A percentile compares a stretch with the other conserved stretches of the same genome.
These are phyloP conservation scores for Fusarium heterosporum DNA, from an alignment of 2,329 filamentous ascomycete species.

Conservation along the genomic window DNA sequence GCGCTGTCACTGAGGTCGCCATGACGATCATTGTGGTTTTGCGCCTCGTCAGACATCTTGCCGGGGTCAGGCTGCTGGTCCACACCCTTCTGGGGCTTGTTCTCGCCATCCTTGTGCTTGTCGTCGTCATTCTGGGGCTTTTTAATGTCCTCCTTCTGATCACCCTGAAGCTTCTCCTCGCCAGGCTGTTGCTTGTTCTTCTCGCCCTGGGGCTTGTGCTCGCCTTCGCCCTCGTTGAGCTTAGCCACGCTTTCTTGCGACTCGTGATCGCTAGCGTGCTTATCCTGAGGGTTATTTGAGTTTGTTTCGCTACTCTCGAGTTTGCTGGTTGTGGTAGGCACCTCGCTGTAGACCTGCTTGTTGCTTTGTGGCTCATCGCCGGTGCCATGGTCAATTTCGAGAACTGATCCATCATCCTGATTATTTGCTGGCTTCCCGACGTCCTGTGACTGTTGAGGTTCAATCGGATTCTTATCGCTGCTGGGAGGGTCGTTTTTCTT, in stretches of 20 bases:
- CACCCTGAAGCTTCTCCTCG: background rate
- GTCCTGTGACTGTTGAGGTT: constrained; percentile 3
- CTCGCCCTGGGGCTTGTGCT: constrained; percentile 2
- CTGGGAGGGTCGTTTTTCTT: constrained; percentile 15
- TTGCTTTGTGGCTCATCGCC: background rate
- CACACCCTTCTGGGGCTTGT: constrained; percentile 38
- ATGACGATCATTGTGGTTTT: constrained; percentile 18
- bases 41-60: constrained; percentile 5
- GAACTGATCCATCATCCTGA: constrained; percentile 8
- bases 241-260: background rate
- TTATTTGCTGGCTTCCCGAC: constrained; percentile 1
- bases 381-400: constrained; percentile 10
- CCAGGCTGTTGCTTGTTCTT: constrained; percentile 8
- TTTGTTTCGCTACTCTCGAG: background rate
- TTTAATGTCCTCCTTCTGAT: background rate
- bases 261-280: background rate
- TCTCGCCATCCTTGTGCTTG: background rate
- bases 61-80: background rate
- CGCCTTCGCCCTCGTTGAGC: constrained; percentile 1
- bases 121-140: constrained; percentile 15
- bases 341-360: background rate
- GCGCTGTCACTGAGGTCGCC: constrained; percentile 1
- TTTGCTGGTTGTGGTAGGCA: constrained; percentile 1
- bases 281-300: constrained; percentile 4
- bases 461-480: constrained; percentile 1